Conservation (phyloP, 805 yeast genomes). For the Hanseniaspora jakobsenii region DNA sequence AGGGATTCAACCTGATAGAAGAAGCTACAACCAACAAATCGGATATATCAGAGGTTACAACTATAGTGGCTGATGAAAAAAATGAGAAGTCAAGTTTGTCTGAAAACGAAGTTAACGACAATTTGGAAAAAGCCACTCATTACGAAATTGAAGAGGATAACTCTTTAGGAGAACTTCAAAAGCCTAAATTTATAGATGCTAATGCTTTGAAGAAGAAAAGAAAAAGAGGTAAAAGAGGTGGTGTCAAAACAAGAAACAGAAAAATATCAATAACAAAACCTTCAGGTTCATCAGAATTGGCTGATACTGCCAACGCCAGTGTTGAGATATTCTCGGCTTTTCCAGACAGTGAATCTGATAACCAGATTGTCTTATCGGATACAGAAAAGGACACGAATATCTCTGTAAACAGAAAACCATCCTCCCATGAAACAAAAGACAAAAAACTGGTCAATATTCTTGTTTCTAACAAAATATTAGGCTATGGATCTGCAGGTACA, state of each 20-base stretch:
- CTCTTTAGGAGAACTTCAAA: conserved; percentile 1
- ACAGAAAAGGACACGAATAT: conserved; percentile 76
- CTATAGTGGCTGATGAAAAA: conserved; percentile 1
- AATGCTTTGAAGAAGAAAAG: conserved; percentile 1
- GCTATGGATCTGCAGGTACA: conserved; percentile 95
- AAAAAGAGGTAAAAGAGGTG: conserved; percentile 16
- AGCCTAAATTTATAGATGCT: conserved; percentile 4
- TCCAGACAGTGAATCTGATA: no score
- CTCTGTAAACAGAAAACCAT: no score
- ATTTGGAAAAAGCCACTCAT: no score
- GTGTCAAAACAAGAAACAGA: conserved; percentile 14
- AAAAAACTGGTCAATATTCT: conserved; percentile 38
- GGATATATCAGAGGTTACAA: no score
- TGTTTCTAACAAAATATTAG: conserved; percentile 65
- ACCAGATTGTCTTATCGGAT: conserved; percentile 48
- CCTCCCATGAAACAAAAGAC: conserved; percentile 22
- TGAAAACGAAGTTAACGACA: conserved; percentile 4
- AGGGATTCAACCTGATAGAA: conserved; percentile 17
- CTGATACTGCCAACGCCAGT: no score
- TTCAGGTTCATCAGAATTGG: no score
- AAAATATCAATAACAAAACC: conserved; percentile 8
- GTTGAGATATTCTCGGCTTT: no score
- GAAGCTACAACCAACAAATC: no score
- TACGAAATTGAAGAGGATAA: conserved; percentile 15
- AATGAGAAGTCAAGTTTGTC: background rate